Evolutionary conservation across 1,139 yeast genomes (phyloP).

Genomic region (Suhomyces bokatorum): DNA sequence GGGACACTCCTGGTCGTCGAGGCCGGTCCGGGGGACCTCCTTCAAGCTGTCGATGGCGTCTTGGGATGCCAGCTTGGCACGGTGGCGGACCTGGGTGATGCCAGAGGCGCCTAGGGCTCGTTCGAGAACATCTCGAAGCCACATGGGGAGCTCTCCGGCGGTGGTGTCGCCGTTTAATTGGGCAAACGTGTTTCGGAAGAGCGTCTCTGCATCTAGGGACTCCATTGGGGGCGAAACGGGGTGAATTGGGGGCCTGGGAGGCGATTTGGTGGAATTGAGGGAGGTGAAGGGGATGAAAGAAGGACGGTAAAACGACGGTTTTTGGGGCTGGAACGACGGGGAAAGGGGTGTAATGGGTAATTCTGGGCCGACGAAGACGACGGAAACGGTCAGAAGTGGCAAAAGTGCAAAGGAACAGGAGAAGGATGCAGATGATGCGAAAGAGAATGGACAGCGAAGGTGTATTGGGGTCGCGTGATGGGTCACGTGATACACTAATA

Average conservation of each 20-base stretch:
- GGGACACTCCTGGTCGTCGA: conserved; percentile 38
- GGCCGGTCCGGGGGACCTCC: conserved; percentile 23
- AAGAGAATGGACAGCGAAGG: background rate
- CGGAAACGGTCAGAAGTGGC: background rate
- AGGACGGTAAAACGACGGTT: background rate
- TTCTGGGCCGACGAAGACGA: background rate
- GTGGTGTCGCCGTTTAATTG: conserved; percentile 33
- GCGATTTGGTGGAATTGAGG: background rate
- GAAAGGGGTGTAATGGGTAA: background rate
- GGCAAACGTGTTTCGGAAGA: conserved; percentile 24
- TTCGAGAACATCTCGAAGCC: conserved; percentile 43
- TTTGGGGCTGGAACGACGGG: background rate
- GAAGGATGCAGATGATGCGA: background rate
- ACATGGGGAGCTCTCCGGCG: conserved; percentile 31
- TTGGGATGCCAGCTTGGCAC: conserved; percentile 37
- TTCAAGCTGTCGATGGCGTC: conserved; percentile 41
- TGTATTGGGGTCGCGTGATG: background rate
- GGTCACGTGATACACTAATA: background rate
- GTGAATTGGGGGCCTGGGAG: background rate
- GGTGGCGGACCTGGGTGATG: conserved; percentile 16
- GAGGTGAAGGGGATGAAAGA: no score
- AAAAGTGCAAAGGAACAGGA: background rate
- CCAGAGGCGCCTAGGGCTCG: conserved; percentile 38
- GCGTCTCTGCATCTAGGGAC: conserved; percentile 12
- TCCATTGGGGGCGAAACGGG: background rate